phyloP scores from a whole-genome alignment of 148 eudicot genomes.

The Drosera capensis region DNA sequence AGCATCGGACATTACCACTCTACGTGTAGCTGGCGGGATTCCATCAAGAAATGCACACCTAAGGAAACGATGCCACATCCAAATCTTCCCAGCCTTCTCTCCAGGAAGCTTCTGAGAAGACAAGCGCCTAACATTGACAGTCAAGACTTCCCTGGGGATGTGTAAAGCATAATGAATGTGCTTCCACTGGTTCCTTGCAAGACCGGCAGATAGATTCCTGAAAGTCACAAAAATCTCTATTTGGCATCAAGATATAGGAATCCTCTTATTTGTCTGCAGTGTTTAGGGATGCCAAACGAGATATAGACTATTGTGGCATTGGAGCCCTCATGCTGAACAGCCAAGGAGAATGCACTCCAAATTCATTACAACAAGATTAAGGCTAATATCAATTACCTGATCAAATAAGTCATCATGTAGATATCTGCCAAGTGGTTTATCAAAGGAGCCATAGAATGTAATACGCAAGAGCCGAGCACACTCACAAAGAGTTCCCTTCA shows the following conservation, averaged over 20 bases:
- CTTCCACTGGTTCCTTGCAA: slow-evolving; percentile 86
- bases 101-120: slow-evolving; percentile 61
- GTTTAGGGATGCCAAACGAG: neutral
- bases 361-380: neutral
- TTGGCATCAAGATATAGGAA: neutral
- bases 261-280: neutral
- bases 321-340: neutral
- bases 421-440: slow-evolving; percentile 88
- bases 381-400: slow-evolving; percentile 34
- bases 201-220: slow-evolving; percentile 58
- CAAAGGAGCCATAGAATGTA: slow-evolving; percentile 79
- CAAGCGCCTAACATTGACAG: slow-evolving; percentile 66
- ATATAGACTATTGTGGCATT: neutral
- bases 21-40: slow-evolving; percentile 78
- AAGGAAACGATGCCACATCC: slow-evolving; percentile 99
- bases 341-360: neutral
- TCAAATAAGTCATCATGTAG: slow-evolving; percentile 80
- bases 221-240: slow-evolving; percentile 1
- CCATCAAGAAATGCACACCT: slow-evolving; percentile 55
- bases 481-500: slow-evolving; percentile 83
- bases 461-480: slow-evolving; percentile 81
- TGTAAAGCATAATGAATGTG: slow-evolving; percentile 79
- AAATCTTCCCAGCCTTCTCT: slow-evolving; percentile 82
- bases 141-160: slow-evolving; percentile 84
- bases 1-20: slow-evolving; percentile 85